These are phyloP conservation scores for Lumnitzera racemosa DNA, from an alignment of 345 rosid species.

Conservation along the genomic window DNA sequence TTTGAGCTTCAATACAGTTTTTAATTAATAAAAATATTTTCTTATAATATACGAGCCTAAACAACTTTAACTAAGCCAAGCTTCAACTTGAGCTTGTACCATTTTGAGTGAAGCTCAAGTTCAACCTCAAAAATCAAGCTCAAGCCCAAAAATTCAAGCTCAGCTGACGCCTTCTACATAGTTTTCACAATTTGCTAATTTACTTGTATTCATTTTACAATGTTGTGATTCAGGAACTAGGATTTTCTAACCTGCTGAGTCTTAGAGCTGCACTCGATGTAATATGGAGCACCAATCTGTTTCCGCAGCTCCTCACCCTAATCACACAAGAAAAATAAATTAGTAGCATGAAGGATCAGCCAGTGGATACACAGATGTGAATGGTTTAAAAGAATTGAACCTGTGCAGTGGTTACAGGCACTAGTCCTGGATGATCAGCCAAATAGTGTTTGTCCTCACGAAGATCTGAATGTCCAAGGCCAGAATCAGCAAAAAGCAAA, in stretches of 20 bases:
- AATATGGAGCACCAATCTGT: slow-evolving; percentile 85
- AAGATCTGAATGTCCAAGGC: slow-evolving; percentile 53
- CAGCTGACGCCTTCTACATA: too few relatives aligned
- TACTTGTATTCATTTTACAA: too few relatives aligned
- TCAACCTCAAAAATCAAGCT: too few relatives aligned
- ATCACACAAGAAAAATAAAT: background rate
- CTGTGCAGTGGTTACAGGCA: slow-evolving; percentile 89
- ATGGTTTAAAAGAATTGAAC: slow-evolving; percentile 22
- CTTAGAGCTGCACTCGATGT: slow-evolving; percentile 96
- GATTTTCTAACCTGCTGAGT: slow-evolving; percentile 76
- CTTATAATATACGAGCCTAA: too few relatives aligned
- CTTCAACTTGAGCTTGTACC: too few relatives aligned
- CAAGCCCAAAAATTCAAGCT: too few relatives aligned
- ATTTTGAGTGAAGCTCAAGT: too few relatives aligned
- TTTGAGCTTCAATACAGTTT: too few relatives aligned
- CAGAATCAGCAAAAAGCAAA: slow-evolving; percentile 10
- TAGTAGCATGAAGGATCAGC: slow-evolving; percentile 4
- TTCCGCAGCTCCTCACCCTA: slow-evolving; percentile 98
- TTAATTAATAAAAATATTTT: too few relatives aligned
- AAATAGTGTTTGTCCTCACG: slow-evolving; percentile 92
- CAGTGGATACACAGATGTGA: background rate
- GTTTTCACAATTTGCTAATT: background rate
- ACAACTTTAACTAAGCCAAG: too few relatives aligned
- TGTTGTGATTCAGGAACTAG: slow-evolving; percentile 4
- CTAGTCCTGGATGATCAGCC: slow-evolving; percentile 92